Evolutionary conservation across 345 rosid genomes (phyloP), one percentile per base, ranked within the genome.

Genomic region (Gossypium herbaceum): DNA sequence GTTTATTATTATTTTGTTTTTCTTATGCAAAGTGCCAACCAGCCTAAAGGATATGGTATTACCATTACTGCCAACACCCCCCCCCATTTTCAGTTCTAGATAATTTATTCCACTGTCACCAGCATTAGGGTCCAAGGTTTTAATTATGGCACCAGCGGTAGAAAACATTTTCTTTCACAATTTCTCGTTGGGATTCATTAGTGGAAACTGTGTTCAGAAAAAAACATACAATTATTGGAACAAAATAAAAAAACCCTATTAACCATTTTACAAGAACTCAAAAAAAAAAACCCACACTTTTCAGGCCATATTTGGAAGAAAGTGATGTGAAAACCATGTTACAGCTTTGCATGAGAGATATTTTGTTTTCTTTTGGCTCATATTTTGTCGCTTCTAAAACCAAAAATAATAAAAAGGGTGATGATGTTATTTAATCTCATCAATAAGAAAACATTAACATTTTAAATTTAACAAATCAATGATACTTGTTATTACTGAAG

Each of bases 301-400:
- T 63, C 56, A 75, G 27, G 25, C 77, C 34, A 52, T 41, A 16
- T 39, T 55, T 39, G 63, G 19, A 34, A 34, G 25, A 55, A 29
- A 54, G 63, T 71, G 74, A 71, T 55, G 62, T 55, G 74, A 55
- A 55, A 55, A 55, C 63, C 63, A 71, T 55, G 62, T 19, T 71
- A 39, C 74, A 71, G 34, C 62, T 55, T 39, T 39, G 63, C 63
- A 54, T 71, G 19, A 19, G 34, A 73, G 75, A 59, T 25, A 24
- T 59, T 59, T 73, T 73, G 48, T 9, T 59, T 55, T n/a, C 1
- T n/a, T 73, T 45, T 41, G 51, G 66, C 51, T 20, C 12, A 58
- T 34, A 44, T 58, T 55, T 73, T 73, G 75, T 55, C 75, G 41
- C 34, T 22, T 67, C 29, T 20, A 7, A 12, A 66, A 44, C 17